Evolutionary conservation across 768 basidiomycete species (phyloP), one percentile per base, ranked within the genome.

Genomic region (Hericium erinaceus): DNA sequence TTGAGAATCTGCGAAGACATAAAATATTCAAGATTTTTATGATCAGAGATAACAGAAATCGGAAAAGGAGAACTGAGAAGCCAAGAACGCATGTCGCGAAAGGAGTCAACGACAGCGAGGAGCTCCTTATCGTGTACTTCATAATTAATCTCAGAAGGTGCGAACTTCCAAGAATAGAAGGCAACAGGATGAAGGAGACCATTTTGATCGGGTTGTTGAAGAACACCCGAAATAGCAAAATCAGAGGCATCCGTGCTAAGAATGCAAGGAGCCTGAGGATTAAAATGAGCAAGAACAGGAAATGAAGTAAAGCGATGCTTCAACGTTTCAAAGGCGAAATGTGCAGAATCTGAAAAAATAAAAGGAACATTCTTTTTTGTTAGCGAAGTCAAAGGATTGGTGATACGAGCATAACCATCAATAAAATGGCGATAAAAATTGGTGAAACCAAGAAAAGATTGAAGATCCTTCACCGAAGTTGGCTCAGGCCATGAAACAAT

Each of bases 81-180:
- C 53, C 66, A 73, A 13, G 67, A 58, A 0, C 66, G 55, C 72
- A 48, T 72, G 63, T 8, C 68, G 60, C 71, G 70, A 72, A 77
- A 60, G 0, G 70, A 68, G 26, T 65, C 33, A n/a, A 81, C 69
- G 28, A 81, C 76, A 0, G 78, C 75, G 2, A 80, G 69, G 0
- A 82, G 56, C 64, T 84, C 80, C 57, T 72, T 72, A 61, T 83
- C 70, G 55, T 76, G 68, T 26, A 71, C 70, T n/a, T 75, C 68
- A 61, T 81, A 81, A 60, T 81, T 80, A 2, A 65, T 52, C 63
- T 81, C 75, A 0, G 72, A 66, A 0, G 56, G 52, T 0, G 51
- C 63, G 0, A 77, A 56, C 6, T 66, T 61, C 5, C 69, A 66
- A 0, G 74, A 78, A 3, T 65, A 59, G 58, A 72, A 81, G 0